Evolutionary conservation across 2,329 filamentous ascomycete species (phyloP).

Genomic region (Polytolypa hystricis): DNA sequence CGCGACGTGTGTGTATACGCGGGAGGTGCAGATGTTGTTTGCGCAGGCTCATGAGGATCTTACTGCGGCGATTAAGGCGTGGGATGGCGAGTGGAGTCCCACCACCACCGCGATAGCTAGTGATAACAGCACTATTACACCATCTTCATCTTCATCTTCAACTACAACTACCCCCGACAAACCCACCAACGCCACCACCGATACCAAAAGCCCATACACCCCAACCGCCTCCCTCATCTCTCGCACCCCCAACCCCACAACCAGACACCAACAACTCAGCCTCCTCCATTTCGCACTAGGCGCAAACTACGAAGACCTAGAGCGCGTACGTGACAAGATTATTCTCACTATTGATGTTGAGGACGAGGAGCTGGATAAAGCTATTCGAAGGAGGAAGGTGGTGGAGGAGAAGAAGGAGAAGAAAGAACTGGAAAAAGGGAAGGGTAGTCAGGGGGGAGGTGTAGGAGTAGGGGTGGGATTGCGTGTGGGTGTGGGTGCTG

Average conservation of each 20-base stretch:
- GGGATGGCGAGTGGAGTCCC: conserved; percentile 13
- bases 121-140: background rate
- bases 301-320: conserved; percentile 11
- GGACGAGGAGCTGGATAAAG: no score
- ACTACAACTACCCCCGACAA: background rate
- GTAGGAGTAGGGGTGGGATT: no score
- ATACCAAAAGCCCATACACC: no score
- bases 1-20: conserved; percentile 35
- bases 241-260: background rate
- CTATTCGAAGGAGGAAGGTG: no score
- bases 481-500: no score
- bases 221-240: no score
- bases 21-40: conserved; percentile 39
- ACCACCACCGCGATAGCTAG: background rate
- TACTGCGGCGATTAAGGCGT: conserved; percentile 14
- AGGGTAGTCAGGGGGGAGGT: no score
- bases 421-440: no score
- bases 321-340: conserved; percentile 10
- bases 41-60: conserved; percentile 19
- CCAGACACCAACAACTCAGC: background rate
- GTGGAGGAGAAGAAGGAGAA: no score
- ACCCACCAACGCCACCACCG: background rate
- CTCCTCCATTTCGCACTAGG: conserved; percentile 10
- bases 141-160: no score
- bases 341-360: conserved; percentile 3